Evolutionary conservation across 306 rosid genomes (phyloP), one percentile per base, ranked within the genome.

Genomic region (Casuarina glauca): DNA sequence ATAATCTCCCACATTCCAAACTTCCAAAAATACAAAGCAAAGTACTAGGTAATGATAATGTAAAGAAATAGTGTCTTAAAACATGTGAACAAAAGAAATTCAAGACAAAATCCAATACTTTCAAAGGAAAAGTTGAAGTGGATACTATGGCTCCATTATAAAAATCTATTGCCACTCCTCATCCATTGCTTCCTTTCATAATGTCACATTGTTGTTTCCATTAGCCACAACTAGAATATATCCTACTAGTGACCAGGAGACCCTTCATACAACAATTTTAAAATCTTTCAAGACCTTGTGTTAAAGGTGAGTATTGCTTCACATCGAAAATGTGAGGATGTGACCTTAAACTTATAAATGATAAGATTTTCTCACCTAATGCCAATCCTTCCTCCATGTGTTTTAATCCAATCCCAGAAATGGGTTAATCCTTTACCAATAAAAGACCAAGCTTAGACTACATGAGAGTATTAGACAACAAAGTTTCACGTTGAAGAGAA

Each of bases 141-240:
- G 35, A 86, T 74, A 72, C 93, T 91, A 92, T 0, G 90, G 87
- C 60, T 92, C 94, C 57, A 91, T 93, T 42, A 94, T 89, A 48
- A 94, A 85, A 80, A 92, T 94, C 85, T 89, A 96, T 71, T 89
- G 91, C 97, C 93, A 93, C 48, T 93, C 96, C 74, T 96, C 97
- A 45, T 93, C 94, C 6, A 89, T 94, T 20, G 89, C 90, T 85
- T 93, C 97, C 82, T 86, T 93, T 96, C 97, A 93, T 53, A 93
- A 82, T 64, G 91, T 90, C 76, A 90, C 97, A 48, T 80, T 84
- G 82, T 93, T 88, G 85, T 82, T 89, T 81, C 93, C 97, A 86
- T 93, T 96, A 63, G 97, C 91, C 78, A 90, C 97, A 4, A 96
- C 96, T 81, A 93, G 75, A 66, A 90, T 86, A 87, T 90, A 90